Evolutionary conservation across 2,329 filamentous ascomycete species (phyloP), one percentile per base, ranked within the genome.

Genomic region (Tolypocladium endophyticum): DNA sequence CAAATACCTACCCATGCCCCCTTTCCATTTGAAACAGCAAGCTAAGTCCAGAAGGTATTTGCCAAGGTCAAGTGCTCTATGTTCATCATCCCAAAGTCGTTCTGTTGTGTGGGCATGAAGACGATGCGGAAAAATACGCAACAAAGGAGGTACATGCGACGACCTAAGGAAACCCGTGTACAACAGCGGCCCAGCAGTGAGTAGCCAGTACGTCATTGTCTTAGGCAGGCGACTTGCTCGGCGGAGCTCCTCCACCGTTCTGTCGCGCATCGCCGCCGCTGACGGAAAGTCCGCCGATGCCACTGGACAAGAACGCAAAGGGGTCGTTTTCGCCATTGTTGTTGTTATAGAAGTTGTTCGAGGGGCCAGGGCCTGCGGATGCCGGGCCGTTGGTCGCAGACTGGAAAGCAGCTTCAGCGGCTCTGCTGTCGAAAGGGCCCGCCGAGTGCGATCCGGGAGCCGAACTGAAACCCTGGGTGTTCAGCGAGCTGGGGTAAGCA

Each of bases 351-450:
- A 75, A 77, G 66, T 76, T 76, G 76, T 73, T 74, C 50, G 88
- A 86, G 39, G 87, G 86, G 47, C 88, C 89, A 61, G 87, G 85
- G 41, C 89, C 89, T 62, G 87, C 87, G 53, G 89, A 90, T 20
- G 87, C 86, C 25, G 88, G 87, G 59, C 89, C 90, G 66, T 94
- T 93, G 67, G 87, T 87, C 45, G 90, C 92, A 47, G 89, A 90
- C 71, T 90, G 90, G 80, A 99, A 99, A 33, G 94, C 93, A 62
- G 92, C 92, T 77, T 97, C 93, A 20, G 93, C 91, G 63, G 91
- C 89, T 63, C 92, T 90, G 78, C 92, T 95, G 71, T 96, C 92
- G 70, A 99, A 97, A 6, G 88, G 88, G 16, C 91, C 89, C 50
- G 89, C 89, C 30, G 89, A 89, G 74, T 94, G 91, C 66, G 91